These are phyloP conservation scores for Ricinus communis DNA, from an alignment of 345 rosid genomes.

Conservation along the genomic window DNA sequence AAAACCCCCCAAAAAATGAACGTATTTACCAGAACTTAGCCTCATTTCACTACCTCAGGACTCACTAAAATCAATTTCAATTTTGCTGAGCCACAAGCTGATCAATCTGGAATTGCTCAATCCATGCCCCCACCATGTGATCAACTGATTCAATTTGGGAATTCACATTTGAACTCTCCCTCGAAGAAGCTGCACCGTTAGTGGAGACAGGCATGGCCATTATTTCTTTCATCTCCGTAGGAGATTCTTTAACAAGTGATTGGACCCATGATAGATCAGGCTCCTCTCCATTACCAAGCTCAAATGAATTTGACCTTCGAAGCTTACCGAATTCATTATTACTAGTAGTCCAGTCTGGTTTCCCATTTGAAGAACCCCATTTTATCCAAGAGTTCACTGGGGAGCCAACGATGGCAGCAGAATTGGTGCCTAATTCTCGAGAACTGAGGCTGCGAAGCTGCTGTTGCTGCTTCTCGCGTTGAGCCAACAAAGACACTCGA, in stretches of 20 bases:
- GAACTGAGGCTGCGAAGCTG: constrained; percentile 43
- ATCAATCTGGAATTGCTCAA: constrained; percentile 51
- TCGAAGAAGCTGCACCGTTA: constrained; percentile 25
- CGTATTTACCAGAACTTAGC: constrained; percentile 54
- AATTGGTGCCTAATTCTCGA: constrained; percentile 49
- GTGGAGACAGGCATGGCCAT: constrained; percentile 30
- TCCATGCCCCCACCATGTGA: constrained; percentile 49
- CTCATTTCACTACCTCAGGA: constrained; percentile 36
- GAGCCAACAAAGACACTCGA: constrained; percentile 57
- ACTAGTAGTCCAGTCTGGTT: constrained; percentile 44
- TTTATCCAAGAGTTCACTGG: constrained; percentile 54
- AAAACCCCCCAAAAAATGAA: constrained; percentile 25
- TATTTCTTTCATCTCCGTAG: constrained; percentile 43
- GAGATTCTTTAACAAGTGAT: constrained; percentile 55
- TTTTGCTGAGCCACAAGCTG: constrained; percentile 84
- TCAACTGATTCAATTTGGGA: constrained; percentile 50
- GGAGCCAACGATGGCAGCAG: constrained; percentile 33
- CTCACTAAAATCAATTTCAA: constrained; percentile 29
- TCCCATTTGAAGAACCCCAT: constrained; percentile 86
- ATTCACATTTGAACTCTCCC: constrained; percentile 34
- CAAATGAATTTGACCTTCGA: constrained; percentile 39
- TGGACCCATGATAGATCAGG: constrained; percentile 59
- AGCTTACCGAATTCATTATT: constrained; percentile 35
- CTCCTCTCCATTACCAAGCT: constrained; percentile 38
- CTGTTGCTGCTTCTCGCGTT: constrained; percentile 46